Conservation (phyloP, 2,329 filamentous ascomycete species). For the Cladophialophora chaetospira region DNA sequence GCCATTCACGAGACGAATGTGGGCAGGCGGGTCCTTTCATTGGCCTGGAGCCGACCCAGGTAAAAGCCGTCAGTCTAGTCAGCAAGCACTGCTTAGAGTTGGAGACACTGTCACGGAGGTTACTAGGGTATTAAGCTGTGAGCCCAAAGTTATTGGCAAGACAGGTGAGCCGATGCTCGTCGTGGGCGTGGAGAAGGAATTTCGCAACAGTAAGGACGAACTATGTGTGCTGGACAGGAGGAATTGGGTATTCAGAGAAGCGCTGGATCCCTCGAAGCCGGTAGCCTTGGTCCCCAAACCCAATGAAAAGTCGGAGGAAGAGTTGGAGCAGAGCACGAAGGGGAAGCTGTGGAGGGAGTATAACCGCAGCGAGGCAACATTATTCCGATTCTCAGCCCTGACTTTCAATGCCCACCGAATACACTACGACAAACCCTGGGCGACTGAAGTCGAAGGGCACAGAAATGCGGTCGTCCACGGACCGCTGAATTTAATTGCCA, state of each 20-base stretch:
- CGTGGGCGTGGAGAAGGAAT: constrained; percentile 64
- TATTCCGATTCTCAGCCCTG: constrained; percentile 49
- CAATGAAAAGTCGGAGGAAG: constrained; percentile 22
- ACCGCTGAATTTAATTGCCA: constrained; percentile 47
- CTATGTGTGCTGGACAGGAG: constrained; percentile 55
- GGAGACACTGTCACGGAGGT: constrained; percentile 60
- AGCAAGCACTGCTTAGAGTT: constrained; percentile 50
- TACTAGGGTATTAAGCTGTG: constrained; percentile 57
- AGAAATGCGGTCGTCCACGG: constrained; percentile 48
- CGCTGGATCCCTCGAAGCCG: constrained; percentile 34
- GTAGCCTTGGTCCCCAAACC: constrained; percentile 26
- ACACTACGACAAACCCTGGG: constrained; percentile 48
- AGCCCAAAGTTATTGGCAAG: constrained; percentile 56
- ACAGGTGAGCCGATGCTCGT: constrained; percentile 64
- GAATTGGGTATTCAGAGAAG: constrained; percentile 51
- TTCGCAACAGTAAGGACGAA: constrained; percentile 53
- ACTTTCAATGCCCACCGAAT: constrained; percentile 51
- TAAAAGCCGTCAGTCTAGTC: neutral
- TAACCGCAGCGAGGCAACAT: constrained; percentile 42
- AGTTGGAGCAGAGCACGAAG: constrained; percentile 28
- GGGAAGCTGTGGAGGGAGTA: constrained; percentile 37
- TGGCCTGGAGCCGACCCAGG: constrained; percentile 45
- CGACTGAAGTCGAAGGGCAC: constrained; percentile 47
- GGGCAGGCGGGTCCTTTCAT: constrained; percentile 63
- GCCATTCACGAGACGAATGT: constrained; percentile 67